Evolutionary conservation across 257 asterid species (phyloP).

Genomic region (Paulownia fortunei): DNA sequence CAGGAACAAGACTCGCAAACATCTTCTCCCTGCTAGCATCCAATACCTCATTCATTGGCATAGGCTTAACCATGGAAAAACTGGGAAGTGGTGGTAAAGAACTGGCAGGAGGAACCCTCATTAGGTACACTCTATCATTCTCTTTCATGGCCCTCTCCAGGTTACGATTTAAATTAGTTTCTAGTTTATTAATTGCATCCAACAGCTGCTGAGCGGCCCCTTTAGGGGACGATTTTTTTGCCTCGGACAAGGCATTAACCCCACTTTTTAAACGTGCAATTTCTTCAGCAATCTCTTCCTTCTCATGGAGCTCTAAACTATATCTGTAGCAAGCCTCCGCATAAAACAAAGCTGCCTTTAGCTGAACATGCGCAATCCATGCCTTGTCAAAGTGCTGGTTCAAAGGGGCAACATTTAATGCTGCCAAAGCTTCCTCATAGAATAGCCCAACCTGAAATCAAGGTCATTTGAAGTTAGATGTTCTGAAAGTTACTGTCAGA

Average conservation of each 20-base stretch:
- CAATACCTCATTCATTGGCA: slow-evolving; percentile 88
- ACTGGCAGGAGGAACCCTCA: slow-evolving; percentile 93
- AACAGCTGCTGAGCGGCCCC: slow-evolving; percentile 90
- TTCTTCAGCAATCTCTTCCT: slow-evolving; percentile 98
- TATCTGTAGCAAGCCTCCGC: slow-evolving; percentile 94
- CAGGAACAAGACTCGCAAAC: slow-evolving; percentile 97
- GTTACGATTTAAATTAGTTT: slow-evolving; percentile 65
- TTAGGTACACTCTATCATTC: slow-evolving; percentile 93
- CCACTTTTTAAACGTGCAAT: slow-evolving; percentile 96
- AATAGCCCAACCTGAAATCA: slow-evolving; percentile 74
- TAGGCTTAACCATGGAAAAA: slow-evolving; percentile 90
- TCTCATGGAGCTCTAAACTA: slow-evolving; percentile 88
- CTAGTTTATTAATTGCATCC: slow-evolving; percentile 80
- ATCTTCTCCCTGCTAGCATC: slow-evolving; percentile 89
- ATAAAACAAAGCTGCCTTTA: slow-evolving; percentile 90
- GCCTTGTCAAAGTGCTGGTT: slow-evolving; percentile 91
- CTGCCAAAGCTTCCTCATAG: slow-evolving; percentile 94
- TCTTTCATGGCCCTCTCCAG: slow-evolving; percentile 93
- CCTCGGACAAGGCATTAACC: slow-evolving; percentile 65
- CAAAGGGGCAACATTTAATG: slow-evolving; percentile 73
- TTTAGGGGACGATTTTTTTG: slow-evolving; percentile 78
- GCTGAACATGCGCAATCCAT: slow-evolving; percentile 91
- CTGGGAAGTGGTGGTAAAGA: slow-evolving; percentile 83
- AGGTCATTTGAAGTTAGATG: too few relatives aligned
- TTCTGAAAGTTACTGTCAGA: slow-evolving; percentile 23